Evolutionary conservation across 805 yeast genomes (phyloP), one percentile per base, ranked within the genome.

Genomic region (Metschnikowia vanudenii): DNA sequence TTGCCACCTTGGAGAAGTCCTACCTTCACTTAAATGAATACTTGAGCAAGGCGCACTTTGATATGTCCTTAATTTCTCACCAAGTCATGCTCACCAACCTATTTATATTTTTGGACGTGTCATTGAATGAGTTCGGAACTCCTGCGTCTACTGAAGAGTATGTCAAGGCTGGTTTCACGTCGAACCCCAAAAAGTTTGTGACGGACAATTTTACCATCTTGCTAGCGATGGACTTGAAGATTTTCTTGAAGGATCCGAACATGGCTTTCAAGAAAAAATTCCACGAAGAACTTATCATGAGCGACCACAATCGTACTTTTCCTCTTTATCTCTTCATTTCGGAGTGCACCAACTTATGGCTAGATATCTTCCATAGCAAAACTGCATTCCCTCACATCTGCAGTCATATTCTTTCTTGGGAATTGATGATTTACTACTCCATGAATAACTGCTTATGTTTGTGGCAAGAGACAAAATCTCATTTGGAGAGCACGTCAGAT

Each of bases 381-480:
- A 49, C 45, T 28, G 53, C 53, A 10, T 72, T 68, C 54, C 74
- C 77, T 1, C 61, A 60, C 19, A 62, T 81, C 37, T 68, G 65
- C 36, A 60, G 61, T 13, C 64, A 71, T 18, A 67, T 76, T 36
- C 74, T 73, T 50, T 65, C 72, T 41, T 79, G 84, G 73, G 83
- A 78, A 45, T 55, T 76, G 20, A 64, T 86, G 57, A 78, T 80
- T 41, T 81, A 76, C 57, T 68, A 73, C 29, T 72, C 83, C 16
- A 77, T 85, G 76, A 70, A 74, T 32, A 78, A 78, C 50, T 73
- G 83, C 45, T 67, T 85, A 54, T 73, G 75, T 34, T 67, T 84
- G 36, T 86, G 94, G 92, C 79, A 76, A 50, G 78, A 74, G 41
- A 78, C 91, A 0, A 71, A 71, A 32, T 84, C 88, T 1, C 63